Conservation (phyloP, 768 basidiomycete genomes). For the Tulasnella sp. region DNA sequence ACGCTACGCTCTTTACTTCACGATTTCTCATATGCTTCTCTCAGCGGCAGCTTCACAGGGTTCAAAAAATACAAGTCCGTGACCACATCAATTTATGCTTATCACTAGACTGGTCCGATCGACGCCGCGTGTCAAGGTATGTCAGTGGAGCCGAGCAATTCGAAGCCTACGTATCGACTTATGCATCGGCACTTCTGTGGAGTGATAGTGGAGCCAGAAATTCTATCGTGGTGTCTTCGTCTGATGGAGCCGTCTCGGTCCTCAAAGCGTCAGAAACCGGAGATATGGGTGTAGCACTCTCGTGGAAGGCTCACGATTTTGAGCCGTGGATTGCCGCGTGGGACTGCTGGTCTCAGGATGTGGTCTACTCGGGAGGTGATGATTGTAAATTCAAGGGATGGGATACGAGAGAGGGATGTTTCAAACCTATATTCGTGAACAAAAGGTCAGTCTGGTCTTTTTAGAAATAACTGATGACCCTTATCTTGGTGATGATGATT, state of each 20-base stretch:
- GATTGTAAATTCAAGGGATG: conserved; percentile 83
- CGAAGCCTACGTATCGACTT: no score
- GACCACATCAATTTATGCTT: conserved; percentile 55
- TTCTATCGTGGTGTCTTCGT: conserved; percentile 64
- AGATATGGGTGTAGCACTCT: conserved; percentile 36
- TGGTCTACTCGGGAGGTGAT: conserved; percentile 89
- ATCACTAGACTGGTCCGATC: conserved; percentile 87
- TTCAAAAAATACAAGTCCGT: conserved; percentile 24
- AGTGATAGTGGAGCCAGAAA: neutral
- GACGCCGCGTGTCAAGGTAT: conserved; percentile 28
- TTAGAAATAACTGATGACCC: neutral
- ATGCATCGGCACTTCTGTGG: neutral
- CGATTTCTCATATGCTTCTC: neutral
- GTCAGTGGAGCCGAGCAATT: neutral
- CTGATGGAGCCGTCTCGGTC: conserved; percentile 62
- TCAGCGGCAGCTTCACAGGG: conserved; percentile 21
- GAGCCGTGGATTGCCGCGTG: conserved; percentile 93
- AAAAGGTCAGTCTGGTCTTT: conserved; percentile 39
- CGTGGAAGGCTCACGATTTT: conserved; percentile 83
- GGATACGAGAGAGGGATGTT: conserved; percentile 64
- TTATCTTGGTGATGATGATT: neutral
- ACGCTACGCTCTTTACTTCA: neutral
- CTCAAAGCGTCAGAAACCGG: conserved; percentile 37
- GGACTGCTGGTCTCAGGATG: conserved; percentile 71
- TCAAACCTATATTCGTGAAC: conserved; percentile 54